Conservation (phyloP, 768 basidiomycete species). For the Tubosaeta sp. region DNA sequence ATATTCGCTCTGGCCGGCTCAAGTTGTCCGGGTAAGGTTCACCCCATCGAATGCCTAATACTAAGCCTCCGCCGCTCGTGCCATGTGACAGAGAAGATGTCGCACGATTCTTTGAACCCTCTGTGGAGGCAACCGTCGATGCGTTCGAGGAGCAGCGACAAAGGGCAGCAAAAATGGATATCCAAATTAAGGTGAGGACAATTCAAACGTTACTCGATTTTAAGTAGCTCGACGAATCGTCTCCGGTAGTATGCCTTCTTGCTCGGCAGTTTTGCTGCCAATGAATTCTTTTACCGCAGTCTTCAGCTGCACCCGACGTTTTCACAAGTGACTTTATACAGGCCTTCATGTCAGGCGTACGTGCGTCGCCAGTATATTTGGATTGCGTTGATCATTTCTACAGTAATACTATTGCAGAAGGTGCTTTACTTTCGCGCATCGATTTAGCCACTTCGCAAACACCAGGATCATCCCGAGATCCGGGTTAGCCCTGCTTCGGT, state of each 20-base stretch:
- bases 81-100: constrained; percentile 30
- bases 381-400: background rate
- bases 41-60: no score
- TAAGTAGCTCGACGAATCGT: background rate
- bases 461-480: no score
- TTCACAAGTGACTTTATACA: constrained; percentile 37
- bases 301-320: constrained; percentile 36
- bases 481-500: no score
- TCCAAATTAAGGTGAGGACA: constrained; percentile 24
- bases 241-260: constrained; percentile 37
- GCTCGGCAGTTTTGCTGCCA: constrained; percentile 50
- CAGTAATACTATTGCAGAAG: constrained; percentile 43
- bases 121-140: constrained; percentile 32
- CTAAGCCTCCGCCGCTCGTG: background rate
- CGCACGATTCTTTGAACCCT: constrained; percentile 40
- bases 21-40: constrained; percentile 33
- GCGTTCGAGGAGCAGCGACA: constrained; percentile 31
- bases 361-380: constrained; percentile 13
- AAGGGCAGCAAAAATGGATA: constrained; percentile 13
- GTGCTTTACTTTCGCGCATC: constrained; percentile 18
- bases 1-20: constrained; percentile 37
- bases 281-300: constrained; percentile 40
- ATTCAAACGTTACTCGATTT: background rate
- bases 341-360: constrained; percentile 49
- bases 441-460: no score